These are phyloP conservation scores for Vachellia pachyceras DNA, from an alignment of 306 rosid species.

Conservation along the genomic window DNA sequence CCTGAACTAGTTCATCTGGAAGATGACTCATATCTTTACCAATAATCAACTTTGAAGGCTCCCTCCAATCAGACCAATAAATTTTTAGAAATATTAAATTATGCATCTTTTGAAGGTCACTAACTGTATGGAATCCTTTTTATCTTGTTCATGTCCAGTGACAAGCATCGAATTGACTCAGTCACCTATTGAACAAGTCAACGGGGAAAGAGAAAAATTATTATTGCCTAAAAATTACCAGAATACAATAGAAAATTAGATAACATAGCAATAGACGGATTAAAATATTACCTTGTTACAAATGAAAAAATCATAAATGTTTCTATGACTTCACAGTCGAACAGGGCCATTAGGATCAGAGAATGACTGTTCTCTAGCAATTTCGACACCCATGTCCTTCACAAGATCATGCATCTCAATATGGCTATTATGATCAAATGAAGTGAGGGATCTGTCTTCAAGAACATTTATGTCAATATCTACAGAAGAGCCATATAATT, in stretches of 20 bases:
- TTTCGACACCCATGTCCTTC: not conserved
- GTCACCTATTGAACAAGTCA: no score
- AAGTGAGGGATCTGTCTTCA: no score
- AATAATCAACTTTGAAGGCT: not conserved
- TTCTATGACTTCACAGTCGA: not conserved
- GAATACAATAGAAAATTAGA: not conserved
- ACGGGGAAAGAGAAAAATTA: not conserved
- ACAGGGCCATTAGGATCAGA: not conserved
- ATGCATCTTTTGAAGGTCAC: no score
- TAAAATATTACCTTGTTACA: not conserved
- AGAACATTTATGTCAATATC: not conserved
- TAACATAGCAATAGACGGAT: not conserved
- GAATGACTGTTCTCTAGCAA: not conserved
- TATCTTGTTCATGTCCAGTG: not conserved
- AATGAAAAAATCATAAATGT: not conserved
- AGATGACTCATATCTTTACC: not conserved
- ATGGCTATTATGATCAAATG: no score
- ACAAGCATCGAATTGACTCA: not conserved
- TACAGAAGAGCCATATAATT: no score
- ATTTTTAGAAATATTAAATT: no score
- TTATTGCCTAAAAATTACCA: not conserved
- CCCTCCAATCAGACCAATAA: no score
- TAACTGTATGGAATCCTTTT: no score
- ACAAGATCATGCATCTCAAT: conserved; percentile 37
- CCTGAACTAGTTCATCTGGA: not conserved